phyloP scores from a whole-genome alignment of 495 filamentous ascomycete species.

The Penicillium verhagenii region DNA sequence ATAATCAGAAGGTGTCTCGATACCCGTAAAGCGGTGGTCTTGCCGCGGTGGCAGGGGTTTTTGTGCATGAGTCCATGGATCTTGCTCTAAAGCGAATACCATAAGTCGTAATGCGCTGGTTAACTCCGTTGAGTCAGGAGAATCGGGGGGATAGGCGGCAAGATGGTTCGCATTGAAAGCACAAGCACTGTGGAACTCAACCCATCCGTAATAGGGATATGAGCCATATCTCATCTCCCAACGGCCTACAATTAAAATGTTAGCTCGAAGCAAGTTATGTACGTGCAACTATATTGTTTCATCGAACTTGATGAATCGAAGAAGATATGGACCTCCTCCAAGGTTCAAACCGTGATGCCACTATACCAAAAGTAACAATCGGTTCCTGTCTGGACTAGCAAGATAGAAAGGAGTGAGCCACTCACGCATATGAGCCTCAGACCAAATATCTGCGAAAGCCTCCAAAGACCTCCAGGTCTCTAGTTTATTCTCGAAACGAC shows the following conservation, averaged over 20 bases:
- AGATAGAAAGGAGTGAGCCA: background rate
- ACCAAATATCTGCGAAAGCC: background rate
- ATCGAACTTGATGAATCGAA: too few relatives aligned
- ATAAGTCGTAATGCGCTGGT: background rate
- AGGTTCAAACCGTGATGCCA: background rate
- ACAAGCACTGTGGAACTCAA: background rate
- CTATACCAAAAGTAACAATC: background rate
- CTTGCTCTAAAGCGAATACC: background rate
- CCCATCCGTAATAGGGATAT: background rate
- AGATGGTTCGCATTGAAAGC: background rate
- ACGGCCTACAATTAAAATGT: background rate
- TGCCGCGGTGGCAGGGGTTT: background rate
- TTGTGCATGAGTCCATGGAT: slow-evolving; percentile 1
- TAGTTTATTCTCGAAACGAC: background rate
- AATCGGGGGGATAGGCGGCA: background rate
- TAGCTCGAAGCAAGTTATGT: too few relatives aligned
- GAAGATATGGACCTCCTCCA: too few relatives aligned
- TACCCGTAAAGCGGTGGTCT: background rate
- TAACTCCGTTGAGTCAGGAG: background rate
- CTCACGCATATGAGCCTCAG: background rate
- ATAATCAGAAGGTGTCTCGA: background rate
- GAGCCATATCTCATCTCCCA: background rate
- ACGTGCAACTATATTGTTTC: too few relatives aligned
- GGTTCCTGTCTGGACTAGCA: too few relatives aligned
- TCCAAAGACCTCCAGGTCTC: background rate